Percentiles rank a stretch among this genome's conserved stretches.
Evolutionary conservation across 306 rosid species (phyloP).

Genomic region (Vicia faba): DNA sequence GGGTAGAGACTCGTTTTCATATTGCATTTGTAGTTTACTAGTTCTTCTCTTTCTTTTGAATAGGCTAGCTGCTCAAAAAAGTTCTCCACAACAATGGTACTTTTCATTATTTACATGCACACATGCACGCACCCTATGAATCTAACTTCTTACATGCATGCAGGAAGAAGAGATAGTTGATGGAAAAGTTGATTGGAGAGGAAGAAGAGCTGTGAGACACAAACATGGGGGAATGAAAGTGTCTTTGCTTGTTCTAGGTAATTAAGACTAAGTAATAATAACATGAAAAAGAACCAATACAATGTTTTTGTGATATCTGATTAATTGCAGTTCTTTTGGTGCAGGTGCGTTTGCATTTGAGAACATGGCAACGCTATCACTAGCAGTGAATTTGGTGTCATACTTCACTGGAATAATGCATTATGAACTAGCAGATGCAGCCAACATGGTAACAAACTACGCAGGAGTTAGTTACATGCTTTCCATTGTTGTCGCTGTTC

Average conservation of each 20-base stretch:
- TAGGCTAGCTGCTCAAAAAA: background rate
- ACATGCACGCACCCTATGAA: background rate
- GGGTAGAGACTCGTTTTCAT: constrained; percentile 30
- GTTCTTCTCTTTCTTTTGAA: constrained; percentile 25
- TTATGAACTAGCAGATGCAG: constrained; percentile 67
- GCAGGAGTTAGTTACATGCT: constrained; percentile 70
- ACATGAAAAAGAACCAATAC: background rate
- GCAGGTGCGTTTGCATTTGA: constrained; percentile 66
- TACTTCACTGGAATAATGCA: constrained; percentile 73
- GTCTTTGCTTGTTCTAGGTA: constrained; percentile 62
- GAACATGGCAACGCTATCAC: constrained; percentile 66
- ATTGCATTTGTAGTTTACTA: constrained; percentile 1
- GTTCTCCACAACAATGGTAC: constrained; percentile 47
- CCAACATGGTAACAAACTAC: constrained; percentile 71
- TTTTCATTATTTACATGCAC: background rate
- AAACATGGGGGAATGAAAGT: constrained; percentile 74
- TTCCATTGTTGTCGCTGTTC: constrained; percentile 58
- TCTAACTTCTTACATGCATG: constrained; percentile 36
- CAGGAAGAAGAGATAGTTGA: constrained; percentile 48
- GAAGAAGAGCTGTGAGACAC: constrained; percentile 67
- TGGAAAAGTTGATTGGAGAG: constrained; percentile 86
- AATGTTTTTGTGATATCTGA: background rate
- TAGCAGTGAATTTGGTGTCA: constrained; percentile 79
- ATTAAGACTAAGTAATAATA: background rate
- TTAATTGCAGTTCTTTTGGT: background rate